A percentile compares a stretch with the other conserved stretches of the same genome.
phyloP scores from a whole-genome alignment of 805 yeast genomes.

The Schwanniomyces occidentalis region DNA sequence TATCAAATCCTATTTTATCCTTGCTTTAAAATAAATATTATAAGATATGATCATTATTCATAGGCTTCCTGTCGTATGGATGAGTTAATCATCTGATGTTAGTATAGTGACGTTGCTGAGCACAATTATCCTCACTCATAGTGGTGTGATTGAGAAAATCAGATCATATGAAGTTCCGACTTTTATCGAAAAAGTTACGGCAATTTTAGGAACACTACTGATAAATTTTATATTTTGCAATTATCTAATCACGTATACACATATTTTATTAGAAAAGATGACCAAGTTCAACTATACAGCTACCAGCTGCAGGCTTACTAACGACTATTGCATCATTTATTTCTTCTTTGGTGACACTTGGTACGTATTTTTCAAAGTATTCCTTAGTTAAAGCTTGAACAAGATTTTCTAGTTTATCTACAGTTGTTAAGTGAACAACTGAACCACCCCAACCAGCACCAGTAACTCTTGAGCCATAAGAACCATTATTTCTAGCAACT shows the following conservation, averaged over 20 bases:
- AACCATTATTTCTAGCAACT: slow-evolving; percentile 56
- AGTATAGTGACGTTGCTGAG: too few species aligned
- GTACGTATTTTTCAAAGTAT: slow-evolving; percentile 52
- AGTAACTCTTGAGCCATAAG: slow-evolving; percentile 68
- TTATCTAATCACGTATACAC: too few species aligned
- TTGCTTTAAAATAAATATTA: background rate
- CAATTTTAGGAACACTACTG: slow-evolving; percentile 1
- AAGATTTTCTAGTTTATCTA: slow-evolving; percentile 38
- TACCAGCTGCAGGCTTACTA: slow-evolving; percentile 58
- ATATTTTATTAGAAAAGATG: too few species aligned
- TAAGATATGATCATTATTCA: too few species aligned
- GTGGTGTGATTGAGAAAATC: too few species aligned
- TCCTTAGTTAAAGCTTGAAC: slow-evolving; percentile 46
- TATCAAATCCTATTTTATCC: background rate
- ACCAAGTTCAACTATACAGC: slow-evolving; percentile 25
- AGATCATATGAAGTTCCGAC: too few species aligned
- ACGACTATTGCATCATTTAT: slow-evolving; percentile 53
- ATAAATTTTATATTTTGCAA: background rate
- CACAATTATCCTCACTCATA: too few species aligned
- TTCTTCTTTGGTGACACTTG: slow-evolving; percentile 45
- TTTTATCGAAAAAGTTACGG: too few species aligned
- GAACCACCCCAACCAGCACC: slow-evolving; percentile 85
- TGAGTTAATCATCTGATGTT: too few species aligned
- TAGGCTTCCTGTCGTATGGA: too few species aligned
- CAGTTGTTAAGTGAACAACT: slow-evolving; percentile 60